Evolutionary conservation across 805 yeast species (phyloP), one percentile per base, ranked within the genome.

Genomic region (Cyberlindnera meyerae): DNA sequence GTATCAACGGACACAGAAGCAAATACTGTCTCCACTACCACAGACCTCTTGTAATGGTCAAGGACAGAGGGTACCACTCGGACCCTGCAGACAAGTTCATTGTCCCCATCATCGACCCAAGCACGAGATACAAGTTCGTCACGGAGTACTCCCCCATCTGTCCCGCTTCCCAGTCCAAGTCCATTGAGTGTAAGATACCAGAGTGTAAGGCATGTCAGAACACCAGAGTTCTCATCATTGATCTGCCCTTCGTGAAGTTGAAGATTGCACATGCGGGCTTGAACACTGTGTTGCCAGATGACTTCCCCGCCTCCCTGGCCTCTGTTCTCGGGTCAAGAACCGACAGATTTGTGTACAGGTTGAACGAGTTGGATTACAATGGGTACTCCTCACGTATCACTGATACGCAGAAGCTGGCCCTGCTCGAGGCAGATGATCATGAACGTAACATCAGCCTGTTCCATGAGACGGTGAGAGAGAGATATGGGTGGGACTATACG

Each of bases 21-120:
- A 5, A 11, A 6, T 16, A 7, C 13, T 31, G 34, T 13, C n/a
- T 25, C 11, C 34, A 31, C 24, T 17, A 14, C 12, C 18, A 25
- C 3, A 25, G 29, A 31, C 29, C 34, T 13, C 24, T 31, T 8
- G 22, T 31, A n/a, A 18, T 31, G 29, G 18, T 31, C 4, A 31
- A 31, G 15, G 34, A 31, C 9, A 16, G 34, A 17, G 34, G 34
- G 9, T 27, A 31, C 17, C 27, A 25, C 18, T 16, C 11, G 8
- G 24, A 31, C 13, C 24, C 11, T 12, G 29, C 29, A 3, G 21
- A 31, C 15, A 12, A 5, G 11, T 31, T 25, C n/a, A 25, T 31
- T 3, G 24, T 27, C 6, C 34, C 27, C 4, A 25, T 31, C 4
- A 18, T 31, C 15, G 34, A 31, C 14, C 34, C 34, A 7, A 5